Evolutionary conservation across 495 filamentous ascomycete genomes (phyloP), one percentile per base, ranked within the genome.

Genomic region (Baudoinia panamericana): DNA sequence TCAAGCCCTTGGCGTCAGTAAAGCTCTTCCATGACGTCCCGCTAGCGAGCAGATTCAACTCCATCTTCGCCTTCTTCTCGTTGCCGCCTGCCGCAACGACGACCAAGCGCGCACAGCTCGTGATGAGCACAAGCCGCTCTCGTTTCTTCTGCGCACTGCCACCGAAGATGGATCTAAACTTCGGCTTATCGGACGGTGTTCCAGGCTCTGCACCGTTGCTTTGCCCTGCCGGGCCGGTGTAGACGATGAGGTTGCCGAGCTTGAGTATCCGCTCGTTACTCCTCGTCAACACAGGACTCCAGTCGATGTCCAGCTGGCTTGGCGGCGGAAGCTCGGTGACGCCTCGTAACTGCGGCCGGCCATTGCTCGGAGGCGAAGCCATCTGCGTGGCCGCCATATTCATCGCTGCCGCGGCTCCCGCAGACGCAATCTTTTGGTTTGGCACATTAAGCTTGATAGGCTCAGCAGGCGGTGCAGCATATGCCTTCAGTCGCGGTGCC

Each of bases 291-390:
- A 99, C 92, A 7, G 92, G 92, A 1, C 88, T 95, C 92, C 92
- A 99, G 61, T 96, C 92, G 42, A 99, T 93, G 59, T 99, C 92
- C 12, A 99, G 68, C 57, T 99, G 92, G 41, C 81, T 93, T 8
- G 92, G 92, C 22, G 92, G 87, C 1, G 92, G 86, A 19, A 99
- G 68, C 57, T 99, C 92, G 1, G 92, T 96, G 41, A 96, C 90
- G 28, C 95, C 75, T 43, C 86, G 71, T 9, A 86, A 78, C 16
- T 84, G 77, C 18, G 73, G 69, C 30, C 75, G 65, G 3, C 62
- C 29, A 16, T 22, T 24, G 21, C 24, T 16, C n/a, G 31, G 30
- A 1, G 26, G 4, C 3, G 30, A 7, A 11, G 11, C 15, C 12
- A 35, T 19, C 6, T 27, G n/a, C 28, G 27, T 9, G 6, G 23